phyloP scores from a whole-genome alignment of 331 rosid genomes.

The Spiraea crenata region DNA sequence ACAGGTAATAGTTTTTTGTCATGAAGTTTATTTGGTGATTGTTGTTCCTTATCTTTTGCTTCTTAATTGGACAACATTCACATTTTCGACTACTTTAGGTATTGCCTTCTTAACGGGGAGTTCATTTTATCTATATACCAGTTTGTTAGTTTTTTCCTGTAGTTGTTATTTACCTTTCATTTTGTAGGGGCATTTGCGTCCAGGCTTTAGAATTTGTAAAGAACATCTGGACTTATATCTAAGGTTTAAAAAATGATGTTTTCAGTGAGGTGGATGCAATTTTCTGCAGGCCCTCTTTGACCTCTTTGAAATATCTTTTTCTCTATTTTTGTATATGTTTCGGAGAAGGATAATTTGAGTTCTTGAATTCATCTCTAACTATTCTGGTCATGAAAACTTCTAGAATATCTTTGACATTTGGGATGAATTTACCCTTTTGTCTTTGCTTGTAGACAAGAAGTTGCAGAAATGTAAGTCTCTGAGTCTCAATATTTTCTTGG shows the following conservation, averaged over 20 bases:
- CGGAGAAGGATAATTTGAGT: not conserved
- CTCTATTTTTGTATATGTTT: not conserved
- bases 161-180: not conserved
- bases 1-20: conserved; percentile 46
- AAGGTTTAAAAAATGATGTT: not conserved
- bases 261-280: not conserved
- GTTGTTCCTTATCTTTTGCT: not conserved
- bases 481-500: too few relatives aligned
- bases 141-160: not conserved
- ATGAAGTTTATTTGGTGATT: not conserved
- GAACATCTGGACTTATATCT: not conserved
- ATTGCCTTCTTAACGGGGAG: not conserved
- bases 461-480: too few relatives aligned
- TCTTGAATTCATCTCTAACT: not conserved
- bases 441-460: too few relatives aligned
- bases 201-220: not conserved
- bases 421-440: too few relatives aligned
- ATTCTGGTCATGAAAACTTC: not conserved
- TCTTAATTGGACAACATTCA: not conserved
- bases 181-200: not conserved
- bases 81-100: not conserved
- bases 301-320: not conserved
- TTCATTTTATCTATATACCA: not conserved
- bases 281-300: not conserved
- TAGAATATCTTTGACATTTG: not conserved